Conservation (phyloP, 2,329 filamentous ascomycete species). For the Botrytis squamosa region DNA sequence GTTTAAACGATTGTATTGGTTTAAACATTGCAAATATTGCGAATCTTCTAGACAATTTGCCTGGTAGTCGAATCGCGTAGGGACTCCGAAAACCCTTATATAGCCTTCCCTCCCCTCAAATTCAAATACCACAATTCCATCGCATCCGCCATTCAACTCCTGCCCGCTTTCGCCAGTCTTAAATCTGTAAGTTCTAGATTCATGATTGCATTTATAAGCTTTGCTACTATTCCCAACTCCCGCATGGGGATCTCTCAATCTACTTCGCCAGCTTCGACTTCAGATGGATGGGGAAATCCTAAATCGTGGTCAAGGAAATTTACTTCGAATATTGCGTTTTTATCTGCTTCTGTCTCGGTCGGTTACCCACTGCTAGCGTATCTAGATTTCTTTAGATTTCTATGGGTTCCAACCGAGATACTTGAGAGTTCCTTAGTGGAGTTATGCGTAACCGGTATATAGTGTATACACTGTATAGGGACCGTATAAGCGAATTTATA, state of each 20-base stretch:
- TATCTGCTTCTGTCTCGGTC: background rate
- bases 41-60: no score
- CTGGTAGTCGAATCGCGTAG: background rate
- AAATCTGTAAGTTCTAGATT: no score
- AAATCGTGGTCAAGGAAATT: background rate
- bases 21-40: no score
- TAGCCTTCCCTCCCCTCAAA: background rate
- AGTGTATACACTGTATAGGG: no score
- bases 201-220: background rate
- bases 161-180: background rate
- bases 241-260: background rate
- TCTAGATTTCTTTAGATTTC: background rate
- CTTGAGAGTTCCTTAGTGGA: background rate
- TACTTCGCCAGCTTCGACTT: background rate
- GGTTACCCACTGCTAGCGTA: background rate
- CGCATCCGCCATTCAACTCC: fast-evolving
- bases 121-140: background rate
- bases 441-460: no score
- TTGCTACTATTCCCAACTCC: background rate
- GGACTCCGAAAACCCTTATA: background rate
- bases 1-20: no score
- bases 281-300: background rate
- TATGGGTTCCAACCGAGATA: background rate
- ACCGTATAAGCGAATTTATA: no score
- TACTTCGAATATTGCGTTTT: background rate